These are phyloP conservation scores for Microdochium trichocladiopsis DNA, from an alignment of 2,329 filamentous ascomycete species.

Conservation along the genomic window DNA sequence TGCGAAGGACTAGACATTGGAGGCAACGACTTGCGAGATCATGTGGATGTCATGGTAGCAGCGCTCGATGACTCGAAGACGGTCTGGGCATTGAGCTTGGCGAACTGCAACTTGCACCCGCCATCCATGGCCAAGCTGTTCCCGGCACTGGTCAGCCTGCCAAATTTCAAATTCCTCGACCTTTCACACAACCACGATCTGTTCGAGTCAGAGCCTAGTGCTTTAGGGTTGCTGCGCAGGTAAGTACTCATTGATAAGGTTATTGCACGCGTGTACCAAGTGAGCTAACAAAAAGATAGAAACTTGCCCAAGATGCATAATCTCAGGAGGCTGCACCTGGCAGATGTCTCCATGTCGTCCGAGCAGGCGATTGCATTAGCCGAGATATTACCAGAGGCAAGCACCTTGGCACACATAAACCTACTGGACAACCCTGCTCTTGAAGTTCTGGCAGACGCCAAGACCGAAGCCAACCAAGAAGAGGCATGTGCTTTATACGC, in stretches of 20 bases:
- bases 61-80: conserved; percentile 46
- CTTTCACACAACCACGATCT: conserved; percentile 82
- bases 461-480: conserved; percentile 74
- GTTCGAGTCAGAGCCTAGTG: conserved; percentile 67
- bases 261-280: neutral
- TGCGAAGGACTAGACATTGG: conserved; percentile 88
- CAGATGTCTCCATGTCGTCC: conserved; percentile 74
- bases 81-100: conserved; percentile 77
- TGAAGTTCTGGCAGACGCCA: conserved; percentile 63
- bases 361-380: conserved; percentile 88
- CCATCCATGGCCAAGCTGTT: conserved; percentile 67
- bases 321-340: conserved; percentile 79
- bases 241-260: conserved; percentile 30
- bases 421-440: conserved; percentile 76
- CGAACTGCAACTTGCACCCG: conserved; percentile 75
- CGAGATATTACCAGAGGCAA: conserved; percentile 81
- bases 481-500: conserved; percentile 93
- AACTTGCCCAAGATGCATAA: conserved; percentile 72
- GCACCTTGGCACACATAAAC: conserved; percentile 76
- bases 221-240: conserved; percentile 67
- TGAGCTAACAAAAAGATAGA: conserved; percentile 23
- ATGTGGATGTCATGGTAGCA: conserved; percentile 44
- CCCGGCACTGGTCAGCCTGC: conserved; percentile 62
- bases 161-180: conserved; percentile 80
- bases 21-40: conserved; percentile 64